Evolutionary conservation across 371 early-diverging fungal species (phyloP).

Genomic region (Syncephalis plumigaleata): DNA sequence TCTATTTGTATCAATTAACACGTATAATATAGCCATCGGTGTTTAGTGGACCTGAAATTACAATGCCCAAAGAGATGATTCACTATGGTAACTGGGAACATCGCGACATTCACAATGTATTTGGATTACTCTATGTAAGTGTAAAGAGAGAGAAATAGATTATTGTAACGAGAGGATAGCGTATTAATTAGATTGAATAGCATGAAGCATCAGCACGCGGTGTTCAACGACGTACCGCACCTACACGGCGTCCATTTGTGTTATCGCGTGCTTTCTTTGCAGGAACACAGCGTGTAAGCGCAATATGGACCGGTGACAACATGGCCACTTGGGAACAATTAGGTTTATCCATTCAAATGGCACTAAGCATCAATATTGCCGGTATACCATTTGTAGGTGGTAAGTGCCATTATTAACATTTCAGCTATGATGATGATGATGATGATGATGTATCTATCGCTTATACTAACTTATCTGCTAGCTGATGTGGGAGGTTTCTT

Average conservation of each 20-base stretch:
- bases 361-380: constrained; percentile 47
- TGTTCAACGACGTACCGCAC: constrained; percentile 24
- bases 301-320: constrained; percentile 91
- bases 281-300: constrained; percentile 71
- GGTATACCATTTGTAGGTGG: constrained; percentile 62
- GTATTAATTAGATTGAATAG: constrained; percentile 6
- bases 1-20: constrained; percentile 1
- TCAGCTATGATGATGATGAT: background rate
- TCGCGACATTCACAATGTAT: constrained; percentile 79
- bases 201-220: constrained; percentile 36
- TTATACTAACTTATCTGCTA: background rate
- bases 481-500: constrained; percentile 92
- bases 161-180: too few relatives aligned
- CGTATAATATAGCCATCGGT: constrained; percentile 35
- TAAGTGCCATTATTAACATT: constrained; percentile 11
- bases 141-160: too few relatives aligned
- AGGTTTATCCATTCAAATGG: constrained; percentile 57
- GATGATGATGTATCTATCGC: background rate
- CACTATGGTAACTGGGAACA: constrained; percentile 67
- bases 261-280: constrained; percentile 79
- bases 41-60: constrained; percentile 82
- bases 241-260: constrained; percentile 62
- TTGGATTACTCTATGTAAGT: constrained; percentile 35
- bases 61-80: constrained; percentile 77
- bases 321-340: constrained; percentile 69